A percentile compares a stretch with the other conserved stretches of the same genome.
Evolutionary conservation across 176 grass and related monocot species (phyloP).

Genomic region (Triticum timopheevii): DNA sequence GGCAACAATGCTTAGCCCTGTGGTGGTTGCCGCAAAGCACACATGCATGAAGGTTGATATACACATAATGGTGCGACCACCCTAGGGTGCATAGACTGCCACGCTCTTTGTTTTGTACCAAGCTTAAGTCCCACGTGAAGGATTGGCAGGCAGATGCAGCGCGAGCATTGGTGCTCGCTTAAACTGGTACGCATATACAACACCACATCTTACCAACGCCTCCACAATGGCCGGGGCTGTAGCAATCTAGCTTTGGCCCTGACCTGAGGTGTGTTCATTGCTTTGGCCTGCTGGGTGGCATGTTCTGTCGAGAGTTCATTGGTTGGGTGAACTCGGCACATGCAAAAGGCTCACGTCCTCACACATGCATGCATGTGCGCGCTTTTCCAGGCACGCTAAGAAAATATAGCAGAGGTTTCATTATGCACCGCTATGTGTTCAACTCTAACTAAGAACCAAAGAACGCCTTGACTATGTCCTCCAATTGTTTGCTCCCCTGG

Average conservation of each 20-base stretch:
- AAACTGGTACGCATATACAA: background rate
- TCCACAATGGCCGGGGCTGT: background rate
- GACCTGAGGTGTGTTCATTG: too few species aligned
- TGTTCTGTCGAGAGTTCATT: background rate
- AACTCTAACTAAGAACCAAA: too few species aligned
- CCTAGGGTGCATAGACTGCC: background rate
- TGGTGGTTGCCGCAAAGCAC: background rate
- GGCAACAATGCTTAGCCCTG: background rate
- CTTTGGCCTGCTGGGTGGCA: too few species aligned
- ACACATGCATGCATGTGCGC: background rate
- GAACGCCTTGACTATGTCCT: too few species aligned
- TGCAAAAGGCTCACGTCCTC: background rate
- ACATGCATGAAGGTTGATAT: background rate
- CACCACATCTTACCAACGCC: background rate
- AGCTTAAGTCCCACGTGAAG: background rate
- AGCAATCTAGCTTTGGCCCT: background rate
- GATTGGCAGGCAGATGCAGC: background rate
- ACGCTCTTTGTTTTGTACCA: background rate
- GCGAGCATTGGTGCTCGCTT: background rate
- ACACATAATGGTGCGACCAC: background rate
- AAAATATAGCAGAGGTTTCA: too few species aligned
- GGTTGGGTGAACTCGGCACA: background rate
- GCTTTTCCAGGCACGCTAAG: too few species aligned
- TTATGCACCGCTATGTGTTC: too few species aligned
- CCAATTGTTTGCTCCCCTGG: too few species aligned